Conservation (phyloP, 306 rosid genomes). For the Prosopis cineraria region DNA sequence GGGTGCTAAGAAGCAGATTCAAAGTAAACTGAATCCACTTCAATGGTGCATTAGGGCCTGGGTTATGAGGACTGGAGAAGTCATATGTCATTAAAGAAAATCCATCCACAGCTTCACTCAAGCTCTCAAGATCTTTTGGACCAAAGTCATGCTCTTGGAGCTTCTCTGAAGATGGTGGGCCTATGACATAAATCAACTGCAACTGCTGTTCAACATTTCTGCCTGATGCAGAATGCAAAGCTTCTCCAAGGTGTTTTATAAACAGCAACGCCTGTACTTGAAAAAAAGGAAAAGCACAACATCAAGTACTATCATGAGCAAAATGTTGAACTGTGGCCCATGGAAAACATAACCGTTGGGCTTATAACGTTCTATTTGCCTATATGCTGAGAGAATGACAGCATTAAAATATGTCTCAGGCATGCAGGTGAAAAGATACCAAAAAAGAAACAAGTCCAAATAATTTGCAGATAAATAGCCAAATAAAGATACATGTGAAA, state of each 20-base stretch:
- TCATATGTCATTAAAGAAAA: constrained; percentile 94
- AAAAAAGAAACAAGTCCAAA: not conserved
- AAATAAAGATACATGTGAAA: constrained; percentile 2
- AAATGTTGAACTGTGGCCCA: constrained; percentile 14
- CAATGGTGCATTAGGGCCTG: constrained; percentile 98
- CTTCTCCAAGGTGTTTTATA: constrained; percentile 80
- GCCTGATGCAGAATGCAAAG: constrained; percentile 72
- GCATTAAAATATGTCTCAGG: constrained; percentile 18
- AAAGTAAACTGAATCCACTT: constrained; percentile 78
- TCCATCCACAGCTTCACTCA: constrained; percentile 79
- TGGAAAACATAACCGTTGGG: constrained; percentile 23
- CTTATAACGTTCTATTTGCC: not conserved
- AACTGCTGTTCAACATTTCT: constrained; percentile 44
- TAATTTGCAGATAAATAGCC: not conserved
- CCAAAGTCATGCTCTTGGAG: constrained; percentile 82
- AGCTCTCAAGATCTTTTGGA: constrained; percentile 71
- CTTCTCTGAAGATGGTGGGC: constrained; percentile 86
- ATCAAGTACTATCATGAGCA: constrained; percentile 15
- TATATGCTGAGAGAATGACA: constrained; percentile 17
- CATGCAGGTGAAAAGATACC: not conserved
- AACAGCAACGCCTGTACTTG: constrained; percentile 77
- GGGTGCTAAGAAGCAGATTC: constrained; percentile 57
- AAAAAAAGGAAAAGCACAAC: constrained; percentile 39
- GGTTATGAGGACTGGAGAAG: constrained; percentile 82
- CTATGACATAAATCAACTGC: constrained; percentile 85